Conservation (phyloP, 2,329 filamentous ascomycete species). For the Cordyceps tenuipes region DNA sequence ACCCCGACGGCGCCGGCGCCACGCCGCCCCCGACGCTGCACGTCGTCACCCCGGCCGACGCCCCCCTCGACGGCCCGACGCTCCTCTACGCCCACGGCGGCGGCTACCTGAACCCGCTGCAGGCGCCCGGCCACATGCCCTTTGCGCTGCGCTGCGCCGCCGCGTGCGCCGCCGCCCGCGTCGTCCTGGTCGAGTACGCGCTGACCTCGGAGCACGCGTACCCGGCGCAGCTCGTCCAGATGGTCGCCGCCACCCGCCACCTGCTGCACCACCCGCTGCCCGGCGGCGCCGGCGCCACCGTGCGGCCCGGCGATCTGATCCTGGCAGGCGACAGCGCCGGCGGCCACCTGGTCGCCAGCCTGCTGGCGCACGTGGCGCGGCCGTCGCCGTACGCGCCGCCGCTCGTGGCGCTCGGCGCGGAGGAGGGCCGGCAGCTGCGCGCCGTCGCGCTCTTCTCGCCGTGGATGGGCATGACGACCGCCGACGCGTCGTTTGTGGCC, state of each 20-base stretch:
- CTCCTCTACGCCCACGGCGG: background rate
- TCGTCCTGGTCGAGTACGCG: background rate
- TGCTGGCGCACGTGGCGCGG: background rate
- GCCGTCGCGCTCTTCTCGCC: background rate
- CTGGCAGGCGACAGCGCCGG: background rate
- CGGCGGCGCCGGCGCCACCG: background rate
- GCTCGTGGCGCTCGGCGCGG: background rate
- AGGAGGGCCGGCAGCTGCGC: background rate
- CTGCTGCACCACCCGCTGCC: background rate
- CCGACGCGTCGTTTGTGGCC: background rate
- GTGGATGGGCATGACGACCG: background rate
- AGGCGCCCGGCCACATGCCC: background rate
- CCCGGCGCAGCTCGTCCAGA: background rate
- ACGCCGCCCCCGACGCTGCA: background rate
- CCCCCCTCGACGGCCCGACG: background rate
- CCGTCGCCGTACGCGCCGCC: background rate
- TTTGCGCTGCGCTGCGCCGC: background rate
- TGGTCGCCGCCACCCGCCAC: background rate
- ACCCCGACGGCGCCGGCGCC: too few species aligned
- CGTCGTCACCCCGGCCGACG: background rate
- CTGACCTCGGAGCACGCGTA: background rate
- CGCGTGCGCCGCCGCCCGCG: background rate
- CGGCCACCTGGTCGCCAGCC: background rate
- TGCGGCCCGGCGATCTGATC: background rate
- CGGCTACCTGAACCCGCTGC: background rate